Percentiles rank a stretch among this genome's conserved stretches.
Conservation (phyloP, 352 stramenopile species). For the Blastocystis sp. region DNA sequence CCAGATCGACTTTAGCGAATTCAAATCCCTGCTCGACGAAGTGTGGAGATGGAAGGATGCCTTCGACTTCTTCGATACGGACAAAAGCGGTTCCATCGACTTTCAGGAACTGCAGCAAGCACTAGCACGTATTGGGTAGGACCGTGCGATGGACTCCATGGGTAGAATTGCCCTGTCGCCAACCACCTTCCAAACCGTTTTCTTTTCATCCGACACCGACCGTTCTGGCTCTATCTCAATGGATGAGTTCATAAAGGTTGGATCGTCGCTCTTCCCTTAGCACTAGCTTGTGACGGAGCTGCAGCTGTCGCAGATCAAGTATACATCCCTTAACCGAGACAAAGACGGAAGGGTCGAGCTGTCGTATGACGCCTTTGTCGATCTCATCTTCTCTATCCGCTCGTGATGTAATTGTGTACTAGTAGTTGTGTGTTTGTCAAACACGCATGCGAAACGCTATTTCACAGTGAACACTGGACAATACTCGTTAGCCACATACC, state of each 20-base stretch:
- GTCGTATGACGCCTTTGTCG: constrained; percentile 53
- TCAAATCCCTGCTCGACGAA: constrained; percentile 56
- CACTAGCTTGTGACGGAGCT: constrained; percentile 44
- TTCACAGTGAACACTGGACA: constrained; percentile 47
- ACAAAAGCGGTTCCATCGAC: constrained; percentile 66
- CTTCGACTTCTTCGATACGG: constrained; percentile 62
- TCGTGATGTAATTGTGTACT: background rate
- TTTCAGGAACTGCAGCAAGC: constrained; percentile 59
- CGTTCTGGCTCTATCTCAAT: constrained; percentile 64
- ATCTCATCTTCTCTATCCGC: constrained; percentile 66
- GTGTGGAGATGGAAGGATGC: constrained; percentile 67
- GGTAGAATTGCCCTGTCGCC: constrained; percentile 37
- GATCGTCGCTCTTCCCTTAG: background rate
- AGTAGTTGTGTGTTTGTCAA: constrained; percentile 15
- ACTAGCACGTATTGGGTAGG: constrained; percentile 38
- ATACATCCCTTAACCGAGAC: constrained; percentile 57
- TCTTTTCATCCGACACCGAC: constrained; percentile 61
- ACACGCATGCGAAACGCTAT: background rate
- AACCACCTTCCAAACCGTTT: constrained; percentile 60
- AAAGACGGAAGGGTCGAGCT: constrained; percentile 35
- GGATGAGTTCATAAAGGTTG: constrained; percentile 63
- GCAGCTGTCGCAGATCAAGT: constrained; percentile 59
- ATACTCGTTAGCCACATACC: constrained; percentile 35
- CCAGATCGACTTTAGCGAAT: constrained; percentile 61
- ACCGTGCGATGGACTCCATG: background rate